Evolutionary conservation across 257 asterid genomes (phyloP).

Genomic region (Petrea volubilis): DNA sequence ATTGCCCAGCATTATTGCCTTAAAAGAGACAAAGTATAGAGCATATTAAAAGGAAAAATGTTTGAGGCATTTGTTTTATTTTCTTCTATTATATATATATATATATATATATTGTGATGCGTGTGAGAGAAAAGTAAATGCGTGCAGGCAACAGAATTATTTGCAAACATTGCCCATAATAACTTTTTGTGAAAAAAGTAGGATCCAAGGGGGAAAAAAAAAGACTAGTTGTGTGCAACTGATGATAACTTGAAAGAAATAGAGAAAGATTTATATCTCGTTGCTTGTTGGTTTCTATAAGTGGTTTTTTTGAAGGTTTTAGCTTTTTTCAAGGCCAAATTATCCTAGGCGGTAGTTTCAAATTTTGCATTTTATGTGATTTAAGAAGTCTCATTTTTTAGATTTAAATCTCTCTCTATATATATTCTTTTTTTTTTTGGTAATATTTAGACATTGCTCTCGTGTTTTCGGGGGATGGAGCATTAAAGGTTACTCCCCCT

Average conservation of each 20-base stretch:
- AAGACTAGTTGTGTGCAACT: background rate
- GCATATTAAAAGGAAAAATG: conserved; percentile 11
- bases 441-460: no score
- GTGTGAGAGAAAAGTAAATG: conserved; percentile 40
- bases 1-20: conserved; percentile 22
- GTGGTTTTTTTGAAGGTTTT: no score
- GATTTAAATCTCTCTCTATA: no score
- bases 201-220: conserved; percentile 34
- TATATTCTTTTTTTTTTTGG: no score
- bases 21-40: conserved; percentile 34
- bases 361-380: no score
- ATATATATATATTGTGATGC: conserved; percentile 18
- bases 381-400: no score
- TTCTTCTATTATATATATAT: background rate
- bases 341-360: no score
- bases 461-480: no score
- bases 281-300: no score
- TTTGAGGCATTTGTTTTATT: conserved; percentile 11
- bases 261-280: no score
- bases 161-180: conserved; percentile 36
- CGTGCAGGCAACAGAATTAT: conserved; percentile 72
- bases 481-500: no score
- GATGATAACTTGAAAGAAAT: background rate
- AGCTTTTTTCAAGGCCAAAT: no score
- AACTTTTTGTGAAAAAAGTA: conserved; percentile 40